A percentile compares a stretch with the other conserved stretches of the same genome.
Evolutionary conservation across 441 rosid species (phyloP).

Genomic region (Manihot esculenta): DNA sequence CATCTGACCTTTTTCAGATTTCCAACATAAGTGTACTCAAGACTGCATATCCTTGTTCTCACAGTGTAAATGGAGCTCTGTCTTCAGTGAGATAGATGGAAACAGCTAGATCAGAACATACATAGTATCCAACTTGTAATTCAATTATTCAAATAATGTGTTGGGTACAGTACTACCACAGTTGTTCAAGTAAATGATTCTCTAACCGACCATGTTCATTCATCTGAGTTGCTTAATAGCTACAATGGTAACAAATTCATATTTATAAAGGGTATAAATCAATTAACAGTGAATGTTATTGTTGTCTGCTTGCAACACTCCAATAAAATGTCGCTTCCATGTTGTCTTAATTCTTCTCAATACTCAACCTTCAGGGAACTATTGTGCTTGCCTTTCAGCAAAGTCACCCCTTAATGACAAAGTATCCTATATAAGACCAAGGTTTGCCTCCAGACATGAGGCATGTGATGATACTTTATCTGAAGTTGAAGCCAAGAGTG

Average conservation of each 20-base stretch:
- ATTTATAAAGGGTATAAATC: neutral
- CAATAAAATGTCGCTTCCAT: conserved; percentile 13
- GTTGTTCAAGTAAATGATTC: neutral
- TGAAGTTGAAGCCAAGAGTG: conserved; percentile 31
- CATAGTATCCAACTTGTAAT: neutral
- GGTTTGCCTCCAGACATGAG: conserved; percentile 40
- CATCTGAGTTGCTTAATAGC: neutral
- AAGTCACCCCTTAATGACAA: conserved; percentile 50
- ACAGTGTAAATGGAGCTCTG: conserved; percentile 3
- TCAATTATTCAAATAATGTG: conserved; percentile 1
- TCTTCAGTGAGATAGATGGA: neutral
- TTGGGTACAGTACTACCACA: neutral
- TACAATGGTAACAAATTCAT: conserved; percentile 12
- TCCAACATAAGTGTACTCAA: conserved; percentile 6
- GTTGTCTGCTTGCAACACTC: conserved; percentile 1
- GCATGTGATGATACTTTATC: conserved; percentile 43
- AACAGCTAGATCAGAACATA: neutral
- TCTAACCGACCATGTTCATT: neutral
- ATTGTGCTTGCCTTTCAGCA: conserved; percentile 50
- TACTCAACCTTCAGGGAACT: conserved; percentile 53
- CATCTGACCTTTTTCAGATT: conserved; percentile 1
- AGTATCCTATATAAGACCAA: conserved; percentile 37
- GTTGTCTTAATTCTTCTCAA: conserved; percentile 19
- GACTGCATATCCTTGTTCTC: neutral
- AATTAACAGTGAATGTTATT: neutral